A percentile compares a stretch with the other conserved stretches of the same genome.
Conservation (phyloP, 2,329 filamentous ascomycete species). For the Nannizziopsis arthrosporioides region DNA sequence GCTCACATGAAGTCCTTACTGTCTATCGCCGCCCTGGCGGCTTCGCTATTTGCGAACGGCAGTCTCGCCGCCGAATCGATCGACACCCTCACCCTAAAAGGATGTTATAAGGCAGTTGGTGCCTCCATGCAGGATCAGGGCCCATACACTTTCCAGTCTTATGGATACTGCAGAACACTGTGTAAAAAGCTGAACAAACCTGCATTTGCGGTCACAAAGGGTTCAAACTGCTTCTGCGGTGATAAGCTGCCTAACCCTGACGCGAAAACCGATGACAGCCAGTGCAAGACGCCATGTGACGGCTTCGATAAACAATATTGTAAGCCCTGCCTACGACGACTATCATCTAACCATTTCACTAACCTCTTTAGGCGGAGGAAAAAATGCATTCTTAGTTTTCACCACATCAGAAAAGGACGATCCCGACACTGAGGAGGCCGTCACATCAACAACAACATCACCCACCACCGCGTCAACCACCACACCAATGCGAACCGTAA, state of each 20-base stretch:
- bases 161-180: constrained; percentile 43
- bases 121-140: constrained; percentile 39
- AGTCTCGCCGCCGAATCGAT: not conserved
- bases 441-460: constrained; percentile 23
- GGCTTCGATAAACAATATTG: constrained; percentile 54
- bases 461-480: constrained; percentile 23
- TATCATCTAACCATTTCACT: not conserved
- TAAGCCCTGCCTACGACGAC: constrained; percentile 31
- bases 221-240: constrained; percentile 62
- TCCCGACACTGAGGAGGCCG: constrained; percentile 20
- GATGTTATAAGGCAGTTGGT: constrained; percentile 41
- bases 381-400: constrained; percentile 40
- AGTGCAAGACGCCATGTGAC: constrained; percentile 56
- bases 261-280: constrained; percentile 43
- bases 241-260: constrained; percentile 50
- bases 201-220: constrained; percentile 53
- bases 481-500: constrained; percentile 38
- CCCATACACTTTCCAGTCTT: constrained; percentile 41
- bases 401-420: constrained; percentile 39
- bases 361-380: constrained; percentile 45
- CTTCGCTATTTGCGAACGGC: constrained; percentile 7
- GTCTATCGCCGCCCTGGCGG: constrained; percentile 9
- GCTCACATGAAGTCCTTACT: constrained; percentile 8
- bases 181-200: constrained; percentile 40
- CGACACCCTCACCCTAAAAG: constrained; percentile 21